phyloP scores from a whole-genome alignment of 2,329 filamentous ascomycete species.

The Alternaria alternata region DNA sequence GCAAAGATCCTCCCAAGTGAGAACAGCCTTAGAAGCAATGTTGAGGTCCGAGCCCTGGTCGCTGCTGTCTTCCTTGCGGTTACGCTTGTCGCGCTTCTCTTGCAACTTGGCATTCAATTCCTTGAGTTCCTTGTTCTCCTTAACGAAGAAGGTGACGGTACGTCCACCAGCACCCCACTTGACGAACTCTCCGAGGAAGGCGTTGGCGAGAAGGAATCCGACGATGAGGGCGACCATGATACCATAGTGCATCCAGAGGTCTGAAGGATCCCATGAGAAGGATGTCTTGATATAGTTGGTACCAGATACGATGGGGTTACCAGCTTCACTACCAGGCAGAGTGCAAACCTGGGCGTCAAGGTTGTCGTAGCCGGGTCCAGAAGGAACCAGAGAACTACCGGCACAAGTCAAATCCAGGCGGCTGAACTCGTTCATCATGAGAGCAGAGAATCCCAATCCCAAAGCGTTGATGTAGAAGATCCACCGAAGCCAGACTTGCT shows the following conservation, averaged over 20 bases:
- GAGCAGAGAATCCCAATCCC: conserved; percentile 75
- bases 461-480: conserved; percentile 83
- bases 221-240: conserved; percentile 80
- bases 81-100: conserved; percentile 65
- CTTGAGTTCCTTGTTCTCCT: conserved; percentile 72
- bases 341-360: conserved; percentile 83
- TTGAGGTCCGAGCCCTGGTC: conserved; percentile 57
- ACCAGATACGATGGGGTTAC: conserved; percentile 70
- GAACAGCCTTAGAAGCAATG: conserved; percentile 63
- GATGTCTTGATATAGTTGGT: conserved; percentile 71
- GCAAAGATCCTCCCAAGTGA: conserved; percentile 66
- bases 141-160: conserved; percentile 77
- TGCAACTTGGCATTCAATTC: conserved; percentile 70
- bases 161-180: conserved; percentile 83
- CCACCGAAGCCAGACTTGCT: conserved; percentile 84
- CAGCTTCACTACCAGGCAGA: conserved; percentile 73
- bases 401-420: conserved; percentile 74
- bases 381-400: conserved; percentile 72
- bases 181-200: conserved; percentile 79
- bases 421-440: conserved; percentile 90
- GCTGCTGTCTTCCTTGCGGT: conserved; percentile 53
- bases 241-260: conserved; percentile 72
- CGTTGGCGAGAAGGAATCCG: conserved; percentile 75
- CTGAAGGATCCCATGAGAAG: conserved; percentile 70
- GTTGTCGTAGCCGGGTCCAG: conserved; percentile 73